A percentile compares a stretch with the other conserved stretches of the same genome.
Conservation (phyloP, 805 yeast species). For the Candida ascalaphidarum region DNA sequence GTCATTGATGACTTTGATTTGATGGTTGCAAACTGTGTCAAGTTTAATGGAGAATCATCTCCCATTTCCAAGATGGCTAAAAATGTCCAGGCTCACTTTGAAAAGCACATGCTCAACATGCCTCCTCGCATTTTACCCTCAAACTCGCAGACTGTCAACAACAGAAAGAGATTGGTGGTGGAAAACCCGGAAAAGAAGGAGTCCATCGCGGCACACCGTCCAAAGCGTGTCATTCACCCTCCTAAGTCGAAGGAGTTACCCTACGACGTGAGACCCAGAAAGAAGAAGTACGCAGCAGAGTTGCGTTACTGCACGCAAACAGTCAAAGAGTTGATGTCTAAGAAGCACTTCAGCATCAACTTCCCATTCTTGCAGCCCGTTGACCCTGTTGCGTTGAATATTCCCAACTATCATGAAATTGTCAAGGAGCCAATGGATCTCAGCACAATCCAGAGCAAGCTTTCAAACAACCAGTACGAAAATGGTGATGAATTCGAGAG, state of each 20-base stretch:
- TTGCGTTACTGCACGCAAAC: conserved; percentile 78
- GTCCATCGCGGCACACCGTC: conserved; percentile 71
- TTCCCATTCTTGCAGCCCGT: conserved; percentile 93
- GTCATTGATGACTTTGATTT: conserved; percentile 72
- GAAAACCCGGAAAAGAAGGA: conserved; percentile 56
- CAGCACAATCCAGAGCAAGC: conserved; percentile 71
- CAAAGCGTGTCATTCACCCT: conserved; percentile 93
- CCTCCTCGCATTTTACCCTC: conserved; percentile 48
- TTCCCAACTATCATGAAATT: conserved; percentile 82
- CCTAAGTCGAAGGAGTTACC: conserved; percentile 93
- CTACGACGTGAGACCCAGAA: conserved; percentile 82
- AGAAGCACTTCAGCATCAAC: conserved; percentile 76
- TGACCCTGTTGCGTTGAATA: conserved; percentile 87
- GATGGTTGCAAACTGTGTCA: conserved; percentile 75
- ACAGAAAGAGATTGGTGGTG: conserved; percentile 13
- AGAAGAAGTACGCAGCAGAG: conserved; percentile 86
- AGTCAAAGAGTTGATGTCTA: conserved; percentile 71
- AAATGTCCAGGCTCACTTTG: conserved; percentile 84
- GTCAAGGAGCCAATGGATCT: conserved; percentile 94
- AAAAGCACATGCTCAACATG: conserved; percentile 85
- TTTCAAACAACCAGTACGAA: conserved; percentile 81
- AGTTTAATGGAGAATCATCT: conserved; percentile 79
- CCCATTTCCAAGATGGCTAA: conserved; percentile 87
- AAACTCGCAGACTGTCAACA: conserved; percentile 6
- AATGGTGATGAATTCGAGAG: conserved; percentile 79